Conservation (phyloP, 768 basidiomycete genomes). For the Lactarius pseudohatsudake region DNA sequence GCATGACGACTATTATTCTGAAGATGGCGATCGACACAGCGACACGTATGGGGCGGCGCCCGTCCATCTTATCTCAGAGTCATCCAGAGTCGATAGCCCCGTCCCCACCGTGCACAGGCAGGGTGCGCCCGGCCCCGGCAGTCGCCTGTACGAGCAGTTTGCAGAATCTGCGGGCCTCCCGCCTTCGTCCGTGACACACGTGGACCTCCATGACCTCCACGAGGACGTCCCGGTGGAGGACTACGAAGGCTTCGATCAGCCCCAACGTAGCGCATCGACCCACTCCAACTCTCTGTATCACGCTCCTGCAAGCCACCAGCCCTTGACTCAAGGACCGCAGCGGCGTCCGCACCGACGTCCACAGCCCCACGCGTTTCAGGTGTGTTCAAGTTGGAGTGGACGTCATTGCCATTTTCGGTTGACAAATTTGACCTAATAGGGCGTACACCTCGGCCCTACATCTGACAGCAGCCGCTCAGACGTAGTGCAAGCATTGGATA, state of each 20-base stretch:
- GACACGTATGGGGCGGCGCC: not conserved
- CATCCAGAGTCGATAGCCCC: slow-evolving; percentile 22
- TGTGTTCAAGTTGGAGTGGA: slow-evolving; percentile 2
- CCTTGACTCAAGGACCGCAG: not conserved
- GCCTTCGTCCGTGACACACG: slow-evolving; percentile 14
- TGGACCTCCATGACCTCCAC: slow-evolving; percentile 25
- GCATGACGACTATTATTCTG: slow-evolving; percentile 22
- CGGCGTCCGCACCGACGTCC: slow-evolving; percentile 12
- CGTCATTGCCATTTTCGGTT: slow-evolving; percentile 8
- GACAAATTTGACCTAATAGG: slow-evolving; percentile 10
- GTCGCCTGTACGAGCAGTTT: slow-evolving; percentile 29
- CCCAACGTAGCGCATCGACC: not conserved
- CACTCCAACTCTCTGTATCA: not conserved
- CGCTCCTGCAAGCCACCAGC: slow-evolving; percentile 2
- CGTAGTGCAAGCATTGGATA: slow-evolving; percentile 24
- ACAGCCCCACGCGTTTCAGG: slow-evolving; percentile 13
- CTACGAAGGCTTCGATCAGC: slow-evolving; percentile 11
- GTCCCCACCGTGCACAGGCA: slow-evolving; percentile 27
- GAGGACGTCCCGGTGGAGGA: slow-evolving; percentile 7
- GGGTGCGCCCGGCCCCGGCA: slow-evolving; percentile 1
- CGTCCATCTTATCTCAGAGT: slow-evolving; percentile 18
- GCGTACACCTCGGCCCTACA: slow-evolving; percentile 1
- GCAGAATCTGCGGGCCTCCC: not conserved
- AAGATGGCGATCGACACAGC: slow-evolving; percentile 17
- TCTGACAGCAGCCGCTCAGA: slow-evolving; percentile 24